These are phyloP conservation scores for Skeletonema marinoi DNA, from an alignment of 108 stramenopile genomes.

Conservation along the genomic window DNA sequence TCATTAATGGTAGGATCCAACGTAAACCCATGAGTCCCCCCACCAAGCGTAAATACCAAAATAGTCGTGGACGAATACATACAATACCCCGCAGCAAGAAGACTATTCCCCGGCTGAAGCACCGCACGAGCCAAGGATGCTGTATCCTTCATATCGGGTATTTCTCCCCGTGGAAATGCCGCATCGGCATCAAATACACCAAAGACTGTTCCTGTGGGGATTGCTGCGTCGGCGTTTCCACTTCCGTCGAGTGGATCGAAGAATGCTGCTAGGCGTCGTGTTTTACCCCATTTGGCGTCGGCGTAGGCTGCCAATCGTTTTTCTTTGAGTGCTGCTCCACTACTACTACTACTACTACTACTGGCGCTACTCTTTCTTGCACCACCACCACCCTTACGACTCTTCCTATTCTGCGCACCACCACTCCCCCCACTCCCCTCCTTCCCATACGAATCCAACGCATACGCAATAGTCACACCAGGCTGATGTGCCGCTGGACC, in stretches of 20 bases:
- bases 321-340: background rate
- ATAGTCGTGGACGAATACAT: slow-evolving; percentile 96
- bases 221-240: slow-evolving; percentile 97
- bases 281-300: slow-evolving; percentile 36
- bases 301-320: slow-evolving; percentile 2
- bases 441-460: slow-evolving; percentile 55
- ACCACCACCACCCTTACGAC: background rate
- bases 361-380: background rate
- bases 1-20: slow-evolving; percentile 96
- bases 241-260: slow-evolving; percentile 99
- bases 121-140: slow-evolving; percentile 59
- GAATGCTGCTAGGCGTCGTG: slow-evolving; percentile 63
- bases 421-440: slow-evolving; percentile 16
- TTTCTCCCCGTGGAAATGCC: slow-evolving; percentile 40
- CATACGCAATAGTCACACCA: slow-evolving; percentile 87
- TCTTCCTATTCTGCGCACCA: background rate
- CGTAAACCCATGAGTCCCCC: slow-evolving; percentile 91
- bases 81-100: slow-evolving; percentile 96
- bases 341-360: background rate
- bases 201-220: slow-evolving; percentile 98
- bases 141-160: slow-evolving; percentile 22
- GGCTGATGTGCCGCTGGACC: slow-evolving; percentile 77
- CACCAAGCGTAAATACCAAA: slow-evolving; percentile 89
- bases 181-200: slow-evolving; percentile 86
- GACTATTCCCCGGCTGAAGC: slow-evolving; percentile 90